Percentiles rank a stretch among this genome's conserved stretches.
phyloP scores from a whole-genome alignment of 306 rosid species.

The Cyamopsis tetragonoloba region DNA sequence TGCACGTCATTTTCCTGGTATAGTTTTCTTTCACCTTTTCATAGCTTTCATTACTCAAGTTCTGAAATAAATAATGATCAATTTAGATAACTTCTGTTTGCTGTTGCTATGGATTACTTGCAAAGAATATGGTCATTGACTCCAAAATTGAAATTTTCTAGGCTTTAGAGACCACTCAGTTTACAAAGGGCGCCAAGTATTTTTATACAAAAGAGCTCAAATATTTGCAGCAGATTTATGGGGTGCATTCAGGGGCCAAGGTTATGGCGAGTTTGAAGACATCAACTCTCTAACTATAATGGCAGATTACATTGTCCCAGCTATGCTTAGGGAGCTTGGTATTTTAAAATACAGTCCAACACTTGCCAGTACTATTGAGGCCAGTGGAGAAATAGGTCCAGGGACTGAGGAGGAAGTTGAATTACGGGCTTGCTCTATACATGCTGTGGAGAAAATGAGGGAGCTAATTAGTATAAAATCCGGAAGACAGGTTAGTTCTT shows the following conservation, averaged over 20 bases:
- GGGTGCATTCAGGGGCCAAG: slow-evolving; percentile 80
- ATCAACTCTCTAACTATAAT: slow-evolving; percentile 77
- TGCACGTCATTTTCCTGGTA: slow-evolving; percentile 94
- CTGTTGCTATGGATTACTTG: not conserved
- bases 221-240: slow-evolving; percentile 91
- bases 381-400: slow-evolving; percentile 67
- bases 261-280: slow-evolving; percentile 85
- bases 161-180: slow-evolving; percentile 93
- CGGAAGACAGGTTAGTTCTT: slow-evolving; percentile 63
- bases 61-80: not conserved
- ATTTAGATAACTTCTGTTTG: not conserved
- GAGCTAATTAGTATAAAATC: slow-evolving; percentile 67
- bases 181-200: slow-evolving; percentile 90
- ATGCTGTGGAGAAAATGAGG: slow-evolving; percentile 94
- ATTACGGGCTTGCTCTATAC: slow-evolving; percentile 85
- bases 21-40: not conserved
- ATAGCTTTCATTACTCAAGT: not conserved
- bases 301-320: slow-evolving; percentile 98
- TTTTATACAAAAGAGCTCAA: slow-evolving; percentile 95
- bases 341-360: slow-evolving; percentile 69
- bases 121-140: slow-evolving; percentile 27
- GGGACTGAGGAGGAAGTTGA: slow-evolving; percentile 99
- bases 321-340: slow-evolving; percentile 83
- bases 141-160: slow-evolving; percentile 30
- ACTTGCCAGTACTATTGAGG: slow-evolving; percentile 63